Conservation (phyloP, 2,329 filamentous ascomycete genomes). For the Neopestalotiopsis rosae region DNA sequence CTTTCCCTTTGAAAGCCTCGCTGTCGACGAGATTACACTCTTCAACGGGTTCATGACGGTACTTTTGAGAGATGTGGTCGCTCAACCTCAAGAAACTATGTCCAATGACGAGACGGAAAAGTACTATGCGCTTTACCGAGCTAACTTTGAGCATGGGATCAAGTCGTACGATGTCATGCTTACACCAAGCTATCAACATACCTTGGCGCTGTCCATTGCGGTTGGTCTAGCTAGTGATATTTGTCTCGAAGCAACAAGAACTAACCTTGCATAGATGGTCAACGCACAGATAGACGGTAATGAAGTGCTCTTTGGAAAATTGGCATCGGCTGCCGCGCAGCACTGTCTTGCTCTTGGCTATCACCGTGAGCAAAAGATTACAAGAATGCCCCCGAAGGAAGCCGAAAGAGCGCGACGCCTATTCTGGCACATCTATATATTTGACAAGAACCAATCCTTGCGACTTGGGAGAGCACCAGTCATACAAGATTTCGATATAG, state of each 20-base stretch:
- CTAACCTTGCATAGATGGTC: neutral
- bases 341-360: neutral
- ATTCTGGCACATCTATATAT: neutral
- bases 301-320: neutral
- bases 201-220: neutral
- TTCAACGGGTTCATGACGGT: neutral
- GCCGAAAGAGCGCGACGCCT: neutral
- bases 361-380: neutral
- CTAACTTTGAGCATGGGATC: neutral
- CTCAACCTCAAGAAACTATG: neutral
- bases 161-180: neutral
- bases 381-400: neutral
- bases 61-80: neutral
- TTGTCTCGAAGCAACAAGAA: neutral
- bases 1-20: neutral
- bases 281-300: neutral
- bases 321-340: neutral
- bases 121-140: neutral
- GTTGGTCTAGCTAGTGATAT: neutral
- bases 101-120: neutral
- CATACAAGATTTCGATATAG: neutral
- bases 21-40: neutral
- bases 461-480: neutral
- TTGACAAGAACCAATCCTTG: neutral
- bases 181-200: neutral